Percentiles rank a stretch among this genome's conserved stretches.
These are phyloP conservation scores for Parascedosporium putredinis DNA, from an alignment of 2,329 filamentous ascomycete genomes.

Conservation along the genomic window DNA sequence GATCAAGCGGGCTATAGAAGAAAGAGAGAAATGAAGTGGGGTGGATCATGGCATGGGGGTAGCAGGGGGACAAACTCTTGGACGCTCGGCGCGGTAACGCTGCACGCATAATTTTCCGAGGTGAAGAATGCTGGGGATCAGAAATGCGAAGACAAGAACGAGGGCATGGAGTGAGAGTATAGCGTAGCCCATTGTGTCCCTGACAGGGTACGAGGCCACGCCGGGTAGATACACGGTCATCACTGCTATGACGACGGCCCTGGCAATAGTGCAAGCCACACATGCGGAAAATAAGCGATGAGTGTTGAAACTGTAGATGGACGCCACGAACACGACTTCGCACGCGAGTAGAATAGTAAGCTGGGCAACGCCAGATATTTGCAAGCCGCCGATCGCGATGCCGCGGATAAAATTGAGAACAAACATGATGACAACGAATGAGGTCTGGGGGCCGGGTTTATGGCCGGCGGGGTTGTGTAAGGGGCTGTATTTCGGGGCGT, in stretches of 20 bases:
- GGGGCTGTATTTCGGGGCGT: constrained; percentile 56
- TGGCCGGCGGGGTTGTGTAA: constrained; percentile 16
- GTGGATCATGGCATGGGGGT: too few relatives aligned
- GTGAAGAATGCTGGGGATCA: constrained; percentile 15
- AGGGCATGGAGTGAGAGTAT: constrained; percentile 56
- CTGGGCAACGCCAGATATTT: constrained; percentile 46
- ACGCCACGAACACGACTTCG: constrained; percentile 51
- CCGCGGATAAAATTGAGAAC: constrained; percentile 54
- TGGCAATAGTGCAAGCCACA: constrained; percentile 54
- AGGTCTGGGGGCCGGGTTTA: constrained; percentile 40
- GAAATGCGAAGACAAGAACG: constrained; percentile 56
- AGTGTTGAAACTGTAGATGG: constrained; percentile 28
- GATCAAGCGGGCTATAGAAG: not conserved
- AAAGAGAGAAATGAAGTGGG: not conserved
- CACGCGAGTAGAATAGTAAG: constrained; percentile 58
- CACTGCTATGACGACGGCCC: constrained; percentile 37
- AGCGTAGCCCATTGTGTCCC: constrained; percentile 60
- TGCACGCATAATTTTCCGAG: constrained; percentile 7
- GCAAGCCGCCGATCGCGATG: constrained; percentile 57
- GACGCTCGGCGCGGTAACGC: constrained; percentile 1
- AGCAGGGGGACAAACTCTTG: not conserved
- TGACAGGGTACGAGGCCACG: constrained; percentile 47
- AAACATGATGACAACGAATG: constrained; percentile 54
- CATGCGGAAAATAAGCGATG: constrained; percentile 55
- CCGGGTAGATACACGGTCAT: constrained; percentile 44